Conservation (phyloP, 495 filamentous ascomycete species). For the Podospora pseudopauciseta region DNA sequence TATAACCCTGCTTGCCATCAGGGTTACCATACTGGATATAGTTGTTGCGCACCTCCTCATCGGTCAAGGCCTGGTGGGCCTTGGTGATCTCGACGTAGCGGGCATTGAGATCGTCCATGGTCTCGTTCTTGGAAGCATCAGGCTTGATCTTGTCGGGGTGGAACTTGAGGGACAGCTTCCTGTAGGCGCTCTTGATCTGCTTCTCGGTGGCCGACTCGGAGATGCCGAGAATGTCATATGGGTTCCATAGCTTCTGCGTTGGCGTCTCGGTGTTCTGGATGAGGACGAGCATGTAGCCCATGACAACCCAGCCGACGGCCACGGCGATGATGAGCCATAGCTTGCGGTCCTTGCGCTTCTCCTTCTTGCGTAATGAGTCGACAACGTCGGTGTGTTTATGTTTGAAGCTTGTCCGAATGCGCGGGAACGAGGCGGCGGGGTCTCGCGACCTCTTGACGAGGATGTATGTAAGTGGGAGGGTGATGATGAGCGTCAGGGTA, state of each 20-base stretch:
- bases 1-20: conserved; percentile 95
- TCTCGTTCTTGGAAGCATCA: conserved; percentile 83
- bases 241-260: conserved; percentile 82
- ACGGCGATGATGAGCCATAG: conserved; percentile 81
- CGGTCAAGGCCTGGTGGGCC: conserved; percentile 94
- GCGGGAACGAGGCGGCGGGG: conserved; percentile 49
- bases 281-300: conserved; percentile 89
- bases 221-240: conserved; percentile 87
- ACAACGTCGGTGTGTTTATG: conserved; percentile 80
- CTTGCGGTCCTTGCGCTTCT: conserved; percentile 84
- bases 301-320: conserved; percentile 71
- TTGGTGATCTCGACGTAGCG: conserved; percentile 92
- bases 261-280: conserved; percentile 75
- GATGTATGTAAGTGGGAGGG: conserved; percentile 85
- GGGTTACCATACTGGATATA: conserved; percentile 93
- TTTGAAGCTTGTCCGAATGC: conserved; percentile 65
- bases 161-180: conserved; percentile 74
- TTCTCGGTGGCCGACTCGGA: conserved; percentile 82
- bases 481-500: conserved; percentile 81
- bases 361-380: conserved; percentile 77
- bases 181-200: conserved; percentile 85
- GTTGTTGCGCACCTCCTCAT: conserved; percentile 95
- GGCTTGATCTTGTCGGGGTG: conserved; percentile 90
- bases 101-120: conserved; percentile 76
- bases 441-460: conserved; percentile 74